Conservation (phyloP, 768 basidiomycete species). For the Phylloporus rhodoxanthus region DNA sequence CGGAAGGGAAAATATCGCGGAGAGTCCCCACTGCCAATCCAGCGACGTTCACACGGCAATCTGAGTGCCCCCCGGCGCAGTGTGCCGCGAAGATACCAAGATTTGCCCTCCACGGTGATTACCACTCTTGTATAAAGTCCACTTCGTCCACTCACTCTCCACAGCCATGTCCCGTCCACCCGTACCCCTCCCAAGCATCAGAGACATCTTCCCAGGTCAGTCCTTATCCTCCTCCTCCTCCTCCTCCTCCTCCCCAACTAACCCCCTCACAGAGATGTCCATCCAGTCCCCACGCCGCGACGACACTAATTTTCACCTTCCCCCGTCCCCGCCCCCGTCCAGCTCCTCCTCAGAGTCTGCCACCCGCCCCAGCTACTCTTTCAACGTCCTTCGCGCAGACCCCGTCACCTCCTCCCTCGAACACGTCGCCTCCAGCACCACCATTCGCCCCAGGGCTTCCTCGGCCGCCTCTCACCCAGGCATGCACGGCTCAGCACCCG, state of each 20-base stretch:
- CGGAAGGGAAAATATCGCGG: background rate
- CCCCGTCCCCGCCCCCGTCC: slow-evolving; percentile 23
- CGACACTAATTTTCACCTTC: background rate
- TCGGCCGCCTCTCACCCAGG: slow-evolving; percentile 14
- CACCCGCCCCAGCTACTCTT: slow-evolving; percentile 28
- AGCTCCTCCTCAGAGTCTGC: slow-evolving; percentile 28
- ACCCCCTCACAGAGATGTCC: slow-evolving; percentile 1
- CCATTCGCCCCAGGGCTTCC: slow-evolving; percentile 30
- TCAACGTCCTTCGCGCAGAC: slow-evolving; percentile 42
- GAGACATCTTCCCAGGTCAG: slow-evolving; percentile 51
- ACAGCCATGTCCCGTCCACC: slow-evolving; percentile 21
- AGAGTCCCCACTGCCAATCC: background rate
- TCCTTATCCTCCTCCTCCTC: background rate
- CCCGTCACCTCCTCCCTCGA: slow-evolving; percentile 38
- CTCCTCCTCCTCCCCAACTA: background rate
- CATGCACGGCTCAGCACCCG: slow-evolving; percentile 32
- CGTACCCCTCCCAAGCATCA: slow-evolving; percentile 42
- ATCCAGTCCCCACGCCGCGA: background rate
- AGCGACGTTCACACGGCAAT: background rate
- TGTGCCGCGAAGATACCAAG: slow-evolving; percentile 17
- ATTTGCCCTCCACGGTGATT: slow-evolving; percentile 27
- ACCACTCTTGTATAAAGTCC: slow-evolving; percentile 13
- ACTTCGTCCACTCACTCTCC: background rate
- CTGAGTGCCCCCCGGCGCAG: background rate
- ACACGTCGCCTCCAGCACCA: slow-evolving; percentile 40